phyloP scores from a whole-genome alignment of 495 filamentous ascomycete genomes.

The Barbatosphaeria neglecta region DNA sequence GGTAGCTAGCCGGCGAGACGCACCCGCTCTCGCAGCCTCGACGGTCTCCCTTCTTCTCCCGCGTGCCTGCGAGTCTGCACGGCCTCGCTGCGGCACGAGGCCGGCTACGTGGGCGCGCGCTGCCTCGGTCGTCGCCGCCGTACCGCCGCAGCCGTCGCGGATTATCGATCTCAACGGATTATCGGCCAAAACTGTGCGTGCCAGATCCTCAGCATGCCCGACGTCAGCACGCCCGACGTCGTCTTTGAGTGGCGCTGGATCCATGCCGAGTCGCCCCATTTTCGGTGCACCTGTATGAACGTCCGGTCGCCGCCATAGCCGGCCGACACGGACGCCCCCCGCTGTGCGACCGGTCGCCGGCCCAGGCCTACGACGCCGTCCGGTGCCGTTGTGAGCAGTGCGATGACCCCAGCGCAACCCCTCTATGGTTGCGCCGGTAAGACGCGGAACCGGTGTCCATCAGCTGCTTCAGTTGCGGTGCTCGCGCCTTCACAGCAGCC shows the following conservation, averaged over 20 bases:
- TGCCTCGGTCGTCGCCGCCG: neutral
- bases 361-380: neutral
- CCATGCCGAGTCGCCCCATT: neutral
- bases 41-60: too few species aligned
- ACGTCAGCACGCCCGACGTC: neutral
- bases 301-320: neutral
- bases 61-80: too few species aligned
- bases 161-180: neutral
- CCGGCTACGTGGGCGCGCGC: too few species aligned
- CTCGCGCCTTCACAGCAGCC: too few species aligned
- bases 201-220: neutral
- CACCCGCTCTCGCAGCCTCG: too few species aligned
- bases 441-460: slow-evolving; percentile 19
- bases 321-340: neutral
- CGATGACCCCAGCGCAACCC: neutral
- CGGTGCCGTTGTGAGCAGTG: neutral
- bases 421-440: neutral
- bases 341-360: slow-evolving; percentile 1
- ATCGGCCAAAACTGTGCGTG: neutral
- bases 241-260: neutral
- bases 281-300: neutral
- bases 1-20: too few species aligned
- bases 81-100: too few species aligned
- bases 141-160: neutral
- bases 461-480: too few species aligned